Evolutionary conservation across 106 monocot species (phyloP).

Genomic region (Dioscorea dumetorum): DNA sequence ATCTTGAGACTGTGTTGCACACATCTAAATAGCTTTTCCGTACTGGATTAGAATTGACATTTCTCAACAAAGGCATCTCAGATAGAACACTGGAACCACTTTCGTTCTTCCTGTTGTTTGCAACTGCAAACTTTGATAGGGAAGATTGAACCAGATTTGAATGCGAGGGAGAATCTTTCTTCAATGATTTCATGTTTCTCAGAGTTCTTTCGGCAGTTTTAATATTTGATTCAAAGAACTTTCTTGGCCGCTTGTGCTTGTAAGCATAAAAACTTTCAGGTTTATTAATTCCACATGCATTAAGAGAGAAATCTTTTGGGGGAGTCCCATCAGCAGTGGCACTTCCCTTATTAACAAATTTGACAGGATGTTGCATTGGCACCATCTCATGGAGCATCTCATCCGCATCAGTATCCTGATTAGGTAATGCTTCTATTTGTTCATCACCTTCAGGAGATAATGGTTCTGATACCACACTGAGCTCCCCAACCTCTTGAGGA

Average conservation of each 20-base stretch:
- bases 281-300: slow-evolving; percentile 4
- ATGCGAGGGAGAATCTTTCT: slow-evolving; percentile 26
- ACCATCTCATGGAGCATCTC: slow-evolving; percentile 8
- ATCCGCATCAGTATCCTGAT: slow-evolving; percentile 11
- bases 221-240: slow-evolving; percentile 3
- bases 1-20: slow-evolving; percentile 15
- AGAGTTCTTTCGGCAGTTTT: slow-evolving; percentile 6
- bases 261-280: slow-evolving; percentile 17
- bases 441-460: slow-evolving; percentile 9
- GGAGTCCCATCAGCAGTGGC: slow-evolving; percentile 8
- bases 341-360: slow-evolving; percentile 3
- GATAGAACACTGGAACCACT: slow-evolving; percentile 44
- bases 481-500: slow-evolving; percentile 9
- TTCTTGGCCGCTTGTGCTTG: slow-evolving; percentile 19
- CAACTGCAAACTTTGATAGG: slow-evolving; percentile 53
- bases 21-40: slow-evolving; percentile 25
- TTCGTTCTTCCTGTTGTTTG: slow-evolving; percentile 73
- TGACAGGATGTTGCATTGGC: slow-evolving; percentile 8
- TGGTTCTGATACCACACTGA: slow-evolving; percentile 6
- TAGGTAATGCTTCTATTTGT: not conserved
- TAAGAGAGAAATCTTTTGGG: slow-evolving; percentile 13
- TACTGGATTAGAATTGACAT: slow-evolving; percentile 22
- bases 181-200: slow-evolving; percentile 8
- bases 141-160: slow-evolving; percentile 62
- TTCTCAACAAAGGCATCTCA: slow-evolving; percentile 82